phyloP scores from a whole-genome alignment of 164 flowering plant genomes.

The Macadamia integrifolia region DNA sequence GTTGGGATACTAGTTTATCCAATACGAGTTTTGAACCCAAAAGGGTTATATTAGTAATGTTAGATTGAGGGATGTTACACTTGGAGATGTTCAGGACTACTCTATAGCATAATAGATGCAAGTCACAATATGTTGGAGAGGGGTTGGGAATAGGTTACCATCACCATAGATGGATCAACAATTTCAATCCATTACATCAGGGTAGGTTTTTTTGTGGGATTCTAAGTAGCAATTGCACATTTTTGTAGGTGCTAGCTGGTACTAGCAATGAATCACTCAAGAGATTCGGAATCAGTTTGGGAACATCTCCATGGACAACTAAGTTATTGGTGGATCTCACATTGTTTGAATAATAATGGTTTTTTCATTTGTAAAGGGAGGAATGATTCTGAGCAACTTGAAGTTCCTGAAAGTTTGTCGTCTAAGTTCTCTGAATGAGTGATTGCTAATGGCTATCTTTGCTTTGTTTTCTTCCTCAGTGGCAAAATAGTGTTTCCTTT shows the following conservation, averaged over 20 bases:
- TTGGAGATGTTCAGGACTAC: conserved; percentile 71
- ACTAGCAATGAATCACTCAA: background rate
- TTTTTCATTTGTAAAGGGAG: conserved; percentile 46
- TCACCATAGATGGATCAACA: conserved; percentile 4
- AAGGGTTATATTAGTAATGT: conserved; percentile 28
- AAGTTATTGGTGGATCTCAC: conserved; percentile 53
- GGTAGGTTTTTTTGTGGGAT: conserved; percentile 73
- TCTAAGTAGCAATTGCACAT: conserved; percentile 14
- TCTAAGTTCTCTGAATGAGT: conserved; percentile 16
- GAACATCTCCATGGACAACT: conserved; percentile 30
- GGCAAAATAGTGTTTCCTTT: too few relatives aligned
- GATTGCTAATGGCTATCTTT: too few relatives aligned
- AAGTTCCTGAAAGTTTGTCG: conserved; percentile 20
- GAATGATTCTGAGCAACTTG: conserved; percentile 42
- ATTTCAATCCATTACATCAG: conserved; percentile 44
- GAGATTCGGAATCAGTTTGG: conserved; percentile 18
- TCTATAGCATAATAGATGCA: conserved; percentile 33
- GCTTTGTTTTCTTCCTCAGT: too few relatives aligned
- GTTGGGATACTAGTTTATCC: conserved; percentile 41
- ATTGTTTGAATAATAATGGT: conserved; percentile 36
- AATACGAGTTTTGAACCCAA: conserved; percentile 13
- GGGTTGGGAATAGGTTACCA: background rate
- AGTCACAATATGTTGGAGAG: conserved; percentile 60
- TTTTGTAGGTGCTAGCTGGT: conserved; percentile 42
- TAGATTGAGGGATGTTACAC: conserved; percentile 33